These are phyloP conservation scores for Lasiodiplodia gonubiensis DNA, from an alignment of 2,329 filamentous ascomycete genomes.

Conservation along the genomic window DNA sequence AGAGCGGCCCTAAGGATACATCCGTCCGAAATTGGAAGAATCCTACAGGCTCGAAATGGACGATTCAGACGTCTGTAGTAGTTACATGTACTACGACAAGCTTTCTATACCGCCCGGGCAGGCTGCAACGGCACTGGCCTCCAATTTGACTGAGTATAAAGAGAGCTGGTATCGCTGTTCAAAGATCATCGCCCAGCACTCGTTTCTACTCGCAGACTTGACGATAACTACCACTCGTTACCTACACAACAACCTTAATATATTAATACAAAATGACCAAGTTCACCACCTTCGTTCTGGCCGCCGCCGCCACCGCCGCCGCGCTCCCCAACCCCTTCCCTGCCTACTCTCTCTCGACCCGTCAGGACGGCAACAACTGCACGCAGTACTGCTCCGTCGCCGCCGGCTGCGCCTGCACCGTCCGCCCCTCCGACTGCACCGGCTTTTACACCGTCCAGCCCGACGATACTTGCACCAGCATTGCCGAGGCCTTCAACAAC, in stretches of 20 bases:
- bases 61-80: neutral
- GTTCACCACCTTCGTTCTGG: conserved; percentile 8
- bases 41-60: neutral
- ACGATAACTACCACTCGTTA: neutral
- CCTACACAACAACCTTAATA: neutral
- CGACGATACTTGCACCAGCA: conserved; percentile 40
- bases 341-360: conserved; percentile 4
- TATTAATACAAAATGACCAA: conserved; percentile 11
- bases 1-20: conserved; percentile 1
- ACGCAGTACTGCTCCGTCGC: conserved; percentile 35
- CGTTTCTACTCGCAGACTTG: conserved; percentile 1
- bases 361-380: conserved; percentile 22
- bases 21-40: conserved; percentile 14
- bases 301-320: conserved; percentile 1
- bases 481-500: conserved; percentile 40
- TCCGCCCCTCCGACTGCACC: conserved; percentile 36
- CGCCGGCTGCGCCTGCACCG: conserved; percentile 36
- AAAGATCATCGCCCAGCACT: neutral
- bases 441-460: conserved; percentile 38
- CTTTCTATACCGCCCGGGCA: neutral
- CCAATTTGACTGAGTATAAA: neutral
- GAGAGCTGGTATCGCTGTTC: neutral
- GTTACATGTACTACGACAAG: neutral
- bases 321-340: conserved; percentile 18
- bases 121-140: conserved; percentile 12